Base-by-base conservation (phyloP, 768 basidiomycete genomes). In the Hericium alpestre region DNA sequence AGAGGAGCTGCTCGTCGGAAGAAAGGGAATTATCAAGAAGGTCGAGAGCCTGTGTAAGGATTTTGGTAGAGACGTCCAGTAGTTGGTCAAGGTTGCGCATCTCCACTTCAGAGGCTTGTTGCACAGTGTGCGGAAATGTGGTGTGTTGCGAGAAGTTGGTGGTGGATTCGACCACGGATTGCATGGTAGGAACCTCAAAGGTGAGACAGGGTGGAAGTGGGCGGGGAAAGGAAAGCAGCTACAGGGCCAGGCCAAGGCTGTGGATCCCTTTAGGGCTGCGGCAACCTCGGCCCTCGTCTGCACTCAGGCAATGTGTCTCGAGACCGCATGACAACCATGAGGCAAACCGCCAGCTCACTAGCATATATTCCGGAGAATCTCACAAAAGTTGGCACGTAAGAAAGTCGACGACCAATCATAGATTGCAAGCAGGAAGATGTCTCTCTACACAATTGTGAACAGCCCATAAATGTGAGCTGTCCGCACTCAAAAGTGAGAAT, bases 361-460 rank as follows among this genome's bases (percentile, higher is more conserved):
- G 43, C 43, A 20, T 20, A 32, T 32, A 32, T 32, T 32, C 32
- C 8, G 32, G 32, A 32, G 32, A 25, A 32, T 32, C 32, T 32
- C 32, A 32, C 9, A 7, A 32, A 10, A 32, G 32, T 10, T 32
- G 32, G 43, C 43, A 20, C 20, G 43, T 46, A 46, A 46, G 20
- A 46, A 15, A 20, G 43, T 46, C 43, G 8, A 46, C n/a, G 20
- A 20, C 43, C 43, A 46, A 46, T 46, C 43, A 46, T 46, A 18
- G 43, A 46, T 46, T 46, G 43, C 43, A 46, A 46, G 43, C 43
- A 46, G 43, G 43, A 46, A 48, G 27, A 38, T 88, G 76, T 87
- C 74, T 76, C 85, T 85, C 81, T 72, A 71, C 86, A 80, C 74
- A 90, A 91, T 90, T 91, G 85, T 86, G 81, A 76, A 76, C 73